Conservation (phyloP, 169 alveolate species). For the Cryptosporidium ryanae region DNA sequence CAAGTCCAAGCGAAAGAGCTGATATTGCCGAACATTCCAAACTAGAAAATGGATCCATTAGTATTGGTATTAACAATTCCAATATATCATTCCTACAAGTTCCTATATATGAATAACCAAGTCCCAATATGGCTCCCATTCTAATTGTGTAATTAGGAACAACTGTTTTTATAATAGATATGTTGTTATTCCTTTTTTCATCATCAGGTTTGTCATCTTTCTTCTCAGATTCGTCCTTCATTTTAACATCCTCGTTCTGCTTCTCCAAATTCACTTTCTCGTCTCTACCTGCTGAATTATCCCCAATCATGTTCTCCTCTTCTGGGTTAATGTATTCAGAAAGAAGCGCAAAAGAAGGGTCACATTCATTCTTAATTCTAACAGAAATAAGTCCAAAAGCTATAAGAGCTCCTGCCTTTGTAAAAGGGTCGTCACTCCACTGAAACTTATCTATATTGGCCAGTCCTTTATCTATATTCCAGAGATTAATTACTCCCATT, state of each 20-base stretch:
- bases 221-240: background rate
- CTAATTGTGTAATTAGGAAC: conserved; percentile 80
- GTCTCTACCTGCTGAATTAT: background rate
- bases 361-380: conserved; percentile 94
- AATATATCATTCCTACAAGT: conserved; percentile 92
- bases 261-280: background rate
- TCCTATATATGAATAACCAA: conserved; percentile 98
- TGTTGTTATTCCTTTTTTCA: conserved; percentile 33
- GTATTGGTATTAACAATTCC: conserved; percentile 89
- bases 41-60: conserved; percentile 88
- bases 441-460: conserved; percentile 88
- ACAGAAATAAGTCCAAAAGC: conserved; percentile 93
- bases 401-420: conserved; percentile 95
- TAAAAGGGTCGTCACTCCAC: conserved; percentile 92
- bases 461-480: conserved; percentile 98
- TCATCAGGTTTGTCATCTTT: background rate
- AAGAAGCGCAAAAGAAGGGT: conserved; percentile 95
- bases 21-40: conserved; percentile 95
- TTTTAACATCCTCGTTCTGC: conserved; percentile 2
- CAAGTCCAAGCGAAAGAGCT: conserved; percentile 95
- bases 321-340: conserved; percentile 86
- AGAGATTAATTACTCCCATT: conserved; percentile 93
- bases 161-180: conserved; percentile 31
- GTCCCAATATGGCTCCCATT: conserved; percentile 95
- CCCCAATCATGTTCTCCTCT: conserved; percentile 12